Conservation (phyloP, 768 basidiomycete species). For the Exsudoporus frostii region DNA sequence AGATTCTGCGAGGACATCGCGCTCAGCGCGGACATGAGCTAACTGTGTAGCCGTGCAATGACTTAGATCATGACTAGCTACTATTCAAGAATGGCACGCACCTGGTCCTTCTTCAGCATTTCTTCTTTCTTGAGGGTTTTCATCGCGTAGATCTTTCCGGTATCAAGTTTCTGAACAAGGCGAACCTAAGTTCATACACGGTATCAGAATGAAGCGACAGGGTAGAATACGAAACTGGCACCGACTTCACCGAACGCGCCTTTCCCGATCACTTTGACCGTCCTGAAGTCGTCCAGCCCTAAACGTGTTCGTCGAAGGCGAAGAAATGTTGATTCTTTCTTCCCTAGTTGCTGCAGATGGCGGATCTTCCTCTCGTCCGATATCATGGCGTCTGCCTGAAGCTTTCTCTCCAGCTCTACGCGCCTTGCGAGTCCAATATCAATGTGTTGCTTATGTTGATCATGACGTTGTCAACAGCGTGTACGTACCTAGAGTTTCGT, state of each 20-base stretch:
- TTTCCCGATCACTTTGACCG: slow-evolving; percentile 98
- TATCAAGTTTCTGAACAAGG: slow-evolving; percentile 94
- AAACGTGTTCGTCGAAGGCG: slow-evolving; percentile 86
- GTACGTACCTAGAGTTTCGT: slow-evolving; percentile 76
- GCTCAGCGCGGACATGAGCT: slow-evolving; percentile 96
- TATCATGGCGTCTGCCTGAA: slow-evolving; percentile 64
- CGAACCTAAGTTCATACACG: slow-evolving; percentile 52
- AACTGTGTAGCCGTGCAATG: slow-evolving; percentile 47
- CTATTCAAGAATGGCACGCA: slow-evolving; percentile 30
- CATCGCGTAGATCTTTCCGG: slow-evolving; percentile 99
- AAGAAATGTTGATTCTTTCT: slow-evolving; percentile 86
- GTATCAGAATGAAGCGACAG: neutral
- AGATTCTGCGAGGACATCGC: slow-evolving; percentile 94
- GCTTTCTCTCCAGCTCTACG: slow-evolving; percentile 78
- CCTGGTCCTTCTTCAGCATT: slow-evolving; percentile 99
- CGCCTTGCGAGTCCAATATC: slow-evolving; percentile 49
- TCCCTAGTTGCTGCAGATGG: slow-evolving; percentile 78
- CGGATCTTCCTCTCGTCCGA: slow-evolving; percentile 85
- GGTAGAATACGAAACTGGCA: neutral
- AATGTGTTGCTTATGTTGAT: neutral
- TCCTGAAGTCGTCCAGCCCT: slow-evolving; percentile 88
- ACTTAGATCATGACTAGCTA: slow-evolving; percentile 5
- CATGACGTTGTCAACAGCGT: neutral
- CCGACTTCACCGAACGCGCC: slow-evolving; percentile 96
- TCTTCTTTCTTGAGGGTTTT: slow-evolving; percentile 96